Evolutionary conservation across 2,329 filamentous ascomycete genomes (phyloP).

Genomic region (Phyllosticta citriasiana): DNA sequence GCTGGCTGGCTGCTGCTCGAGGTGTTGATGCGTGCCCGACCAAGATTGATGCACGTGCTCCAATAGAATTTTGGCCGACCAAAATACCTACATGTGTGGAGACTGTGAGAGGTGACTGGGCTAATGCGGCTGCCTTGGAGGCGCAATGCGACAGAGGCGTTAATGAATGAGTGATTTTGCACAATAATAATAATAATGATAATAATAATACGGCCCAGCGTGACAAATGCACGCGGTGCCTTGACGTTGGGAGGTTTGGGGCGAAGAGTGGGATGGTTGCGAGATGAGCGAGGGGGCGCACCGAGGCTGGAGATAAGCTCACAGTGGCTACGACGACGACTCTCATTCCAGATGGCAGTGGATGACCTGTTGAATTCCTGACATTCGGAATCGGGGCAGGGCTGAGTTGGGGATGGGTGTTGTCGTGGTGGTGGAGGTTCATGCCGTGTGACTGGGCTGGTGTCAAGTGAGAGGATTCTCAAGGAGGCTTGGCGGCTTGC

Average conservation of each 20-base stretch:
- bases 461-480: not conserved
- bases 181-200: too few relatives aligned
- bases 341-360: not conserved
- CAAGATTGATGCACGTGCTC: not conserved
- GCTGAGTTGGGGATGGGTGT: not conserved
- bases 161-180: too few relatives aligned
- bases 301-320: not conserved
- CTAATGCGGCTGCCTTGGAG: too few relatives aligned
- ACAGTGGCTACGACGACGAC: not conserved
- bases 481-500: not conserved
- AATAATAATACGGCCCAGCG: too few relatives aligned
- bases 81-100: not conserved
- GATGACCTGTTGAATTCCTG: not conserved
- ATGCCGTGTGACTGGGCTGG: not conserved
- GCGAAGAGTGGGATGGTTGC: not conserved
- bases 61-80: not conserved
- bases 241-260: too few relatives aligned
- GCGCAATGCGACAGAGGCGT: too few relatives aligned
- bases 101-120: not conserved
- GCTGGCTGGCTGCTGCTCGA: too few relatives aligned
- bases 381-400: not conserved
- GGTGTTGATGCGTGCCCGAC: not conserved
- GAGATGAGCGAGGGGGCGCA: conserved; percentile 1
- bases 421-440: not conserved
- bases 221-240: not conserved